Conservation (phyloP, 1,139 yeast genomes). For the Sugiyamaella castrensis region DNA sequence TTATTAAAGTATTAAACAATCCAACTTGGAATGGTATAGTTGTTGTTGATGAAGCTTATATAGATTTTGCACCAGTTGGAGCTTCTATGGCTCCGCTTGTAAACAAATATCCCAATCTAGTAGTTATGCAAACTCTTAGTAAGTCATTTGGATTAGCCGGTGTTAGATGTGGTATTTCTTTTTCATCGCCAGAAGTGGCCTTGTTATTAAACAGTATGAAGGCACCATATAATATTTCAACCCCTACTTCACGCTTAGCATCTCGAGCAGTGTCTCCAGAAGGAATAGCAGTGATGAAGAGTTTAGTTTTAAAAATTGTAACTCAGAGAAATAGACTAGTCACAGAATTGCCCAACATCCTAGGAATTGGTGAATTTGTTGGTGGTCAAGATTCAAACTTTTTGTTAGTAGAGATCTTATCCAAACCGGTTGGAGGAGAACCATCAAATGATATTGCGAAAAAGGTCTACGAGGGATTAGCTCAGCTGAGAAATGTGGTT, state of each 20-base stretch:
- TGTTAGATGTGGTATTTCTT: conserved; percentile 81
- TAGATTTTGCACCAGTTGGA: conserved; percentile 71
- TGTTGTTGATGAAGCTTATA: conserved; percentile 91
- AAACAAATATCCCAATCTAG: conserved; percentile 74
- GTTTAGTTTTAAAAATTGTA: conserved; percentile 49
- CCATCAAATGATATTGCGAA: conserved; percentile 73
- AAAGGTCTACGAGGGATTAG: conserved; percentile 62
- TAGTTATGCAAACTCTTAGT: conserved; percentile 87
- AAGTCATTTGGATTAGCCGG: conserved; percentile 97
- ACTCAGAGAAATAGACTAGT: conserved; percentile 56
- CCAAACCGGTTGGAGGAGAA: conserved; percentile 46
- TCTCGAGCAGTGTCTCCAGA: conserved; percentile 60
- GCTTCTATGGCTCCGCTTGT: conserved; percentile 80
- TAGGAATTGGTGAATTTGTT: conserved; percentile 67
- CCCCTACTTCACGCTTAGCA: conserved; percentile 75
- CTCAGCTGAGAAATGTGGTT: conserved; percentile 71
- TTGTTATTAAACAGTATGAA: conserved; percentile 78
- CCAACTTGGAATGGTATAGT: conserved; percentile 73
- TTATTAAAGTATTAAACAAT: conserved; percentile 52
- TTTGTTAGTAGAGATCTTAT: conserved; percentile 65
- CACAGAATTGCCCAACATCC: conserved; percentile 48
- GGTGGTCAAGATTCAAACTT: conserved; percentile 93
- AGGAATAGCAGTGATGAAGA: conserved; percentile 60
- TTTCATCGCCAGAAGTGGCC: conserved; percentile 57
- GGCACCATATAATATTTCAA: conserved; percentile 92